Evolutionary conservation across 192 early-diverging fungal species (phyloP), one percentile per base, ranked within the genome.

Genomic region (Phycomyces blakesleeanus): DNA sequence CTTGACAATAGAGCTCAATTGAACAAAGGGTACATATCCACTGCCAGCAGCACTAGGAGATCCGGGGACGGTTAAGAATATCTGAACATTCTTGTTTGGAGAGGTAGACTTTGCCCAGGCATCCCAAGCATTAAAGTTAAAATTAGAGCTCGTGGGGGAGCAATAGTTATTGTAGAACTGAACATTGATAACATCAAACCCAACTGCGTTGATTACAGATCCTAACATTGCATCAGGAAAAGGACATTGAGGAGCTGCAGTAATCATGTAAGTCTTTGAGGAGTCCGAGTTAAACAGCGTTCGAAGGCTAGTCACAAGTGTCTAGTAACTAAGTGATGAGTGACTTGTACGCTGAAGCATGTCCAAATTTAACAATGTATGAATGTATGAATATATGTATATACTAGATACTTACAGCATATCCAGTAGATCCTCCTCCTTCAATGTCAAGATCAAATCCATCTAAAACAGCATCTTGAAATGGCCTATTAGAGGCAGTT

Each of bases 111-210:
- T 83, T 2, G 86, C 86, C 86, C 88, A 89, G 21, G 71, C 74
- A 47, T 85, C 74, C 89, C 89, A 91, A 49, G 83, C 75, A 55
- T 84, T 82, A 66, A 82, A 91, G 76, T 91, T 91, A 73, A 87
- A 91, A 72, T 76, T 82, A 38, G 60, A 54, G 6, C 74, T 65
- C 15, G 70, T 47, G 5, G 82, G 67, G 25, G 79, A 75, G 51
- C 89, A 91, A 69, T 84, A 89, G 75, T 91, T 91, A 77, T 91
- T 91, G 77, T 91, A 91, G 67, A 89, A 91, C 67, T 91, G 90
- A 6, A 89, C 83, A 75, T 78, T 85, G 9, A 91, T 76, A 77
- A 83, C 83, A 59, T 88, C 85, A 12, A 89, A 70, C 49, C 78
- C 84, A 5, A 85, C 80, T 25, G 79, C 70, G 51, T 87, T 75